Evolutionary conservation across 495 filamentous ascomycete genomes (phyloP).

Genomic region (Podospora conica): DNA sequence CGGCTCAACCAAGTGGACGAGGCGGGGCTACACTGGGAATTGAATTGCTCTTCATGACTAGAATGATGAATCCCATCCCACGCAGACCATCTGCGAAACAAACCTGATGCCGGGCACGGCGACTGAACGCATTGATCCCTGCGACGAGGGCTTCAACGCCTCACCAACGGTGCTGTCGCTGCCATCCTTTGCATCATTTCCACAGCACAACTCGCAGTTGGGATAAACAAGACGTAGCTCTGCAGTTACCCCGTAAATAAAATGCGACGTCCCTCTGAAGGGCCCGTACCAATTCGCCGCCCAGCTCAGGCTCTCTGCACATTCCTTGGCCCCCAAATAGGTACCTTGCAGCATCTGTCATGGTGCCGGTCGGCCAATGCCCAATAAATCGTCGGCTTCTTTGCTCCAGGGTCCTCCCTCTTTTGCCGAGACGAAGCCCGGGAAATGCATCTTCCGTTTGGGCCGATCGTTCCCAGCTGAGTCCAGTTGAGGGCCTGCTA

Average conservation of each 20-base stretch:
- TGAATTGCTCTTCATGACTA: not conserved
- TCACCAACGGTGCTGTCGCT: too few species aligned
- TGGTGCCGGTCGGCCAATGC: conserved; percentile 33
- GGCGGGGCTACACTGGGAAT: not conserved
- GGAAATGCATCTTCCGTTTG: conserved; percentile 25
- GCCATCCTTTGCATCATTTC: not conserved
- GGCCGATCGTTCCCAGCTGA: conserved; percentile 16
- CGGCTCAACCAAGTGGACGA: not conserved
- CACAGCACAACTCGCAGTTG: not conserved
- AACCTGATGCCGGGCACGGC: not conserved
- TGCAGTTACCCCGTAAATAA: not conserved
- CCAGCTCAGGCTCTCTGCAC: not conserved
- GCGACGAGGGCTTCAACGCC: not conserved
- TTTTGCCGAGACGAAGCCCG: conserved; percentile 36
- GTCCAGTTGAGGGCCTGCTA: conserved; percentile 6
- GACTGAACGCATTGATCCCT: not conserved
- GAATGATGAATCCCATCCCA: not conserved
- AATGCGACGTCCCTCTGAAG: not conserved
- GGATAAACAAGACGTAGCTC: not conserved
- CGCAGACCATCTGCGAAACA: not conserved
- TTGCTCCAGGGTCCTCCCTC: conserved; percentile 48
- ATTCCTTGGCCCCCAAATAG: conserved; percentile 1
- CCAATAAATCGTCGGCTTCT: conserved; percentile 47
- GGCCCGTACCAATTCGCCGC: not conserved
- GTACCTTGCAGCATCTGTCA: not conserved